Evolutionary conservation across 192 early-diverging fungal genomes (phyloP), one percentile per base, ranked within the genome.

Genomic region (Entophlyctis helioformis): DNA sequence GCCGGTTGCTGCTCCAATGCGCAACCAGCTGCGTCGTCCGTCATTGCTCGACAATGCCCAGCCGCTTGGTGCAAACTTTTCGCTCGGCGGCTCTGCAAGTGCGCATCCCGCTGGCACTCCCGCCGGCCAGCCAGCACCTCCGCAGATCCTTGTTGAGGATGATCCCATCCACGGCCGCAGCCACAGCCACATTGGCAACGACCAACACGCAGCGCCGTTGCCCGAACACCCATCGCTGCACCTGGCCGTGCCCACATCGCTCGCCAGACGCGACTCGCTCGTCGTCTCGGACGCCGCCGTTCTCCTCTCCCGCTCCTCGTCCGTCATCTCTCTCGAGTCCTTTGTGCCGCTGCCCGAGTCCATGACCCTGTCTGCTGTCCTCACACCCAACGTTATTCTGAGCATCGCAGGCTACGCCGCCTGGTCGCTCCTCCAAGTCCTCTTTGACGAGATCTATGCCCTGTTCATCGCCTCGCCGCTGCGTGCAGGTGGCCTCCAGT

Each of bases 381-480:
- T 29, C 31, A 47, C 45, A 24, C n/a, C 28, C 19, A 35, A 23
- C 9, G 39, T 50, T n/a, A 16, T 57, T 13, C 26, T 45, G 13
- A 28, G 45, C 5, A 54, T 52, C 6, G 21, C 56, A 15, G 59
- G 52, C 0, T 70, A 64, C 57, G 45, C 29, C 8, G 23, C 65
- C 12, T 51, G 60, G 25, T 33, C 53, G 13, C 54, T 72, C 34
- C 49, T 57, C 20, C 53, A 67, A 38, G 60, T 72, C 32, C n/a
- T 64, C 11, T 61, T 67, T 44, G 69, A 64, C 12, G 69, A 72
- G 49, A 46, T 47, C 0, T 61, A 68, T 35, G 40, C 57, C 33
- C 46, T 71, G 3, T 71, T 51, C 46, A 57, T 59, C 18, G 63
- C 64, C 11, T 37, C 64, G 9, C 13, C 72, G 75, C 18, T 67